phyloP scores from a whole-genome alignment of 192 early-diverging fungal genomes.

The Lunasporangiospora selenospora region DNA sequence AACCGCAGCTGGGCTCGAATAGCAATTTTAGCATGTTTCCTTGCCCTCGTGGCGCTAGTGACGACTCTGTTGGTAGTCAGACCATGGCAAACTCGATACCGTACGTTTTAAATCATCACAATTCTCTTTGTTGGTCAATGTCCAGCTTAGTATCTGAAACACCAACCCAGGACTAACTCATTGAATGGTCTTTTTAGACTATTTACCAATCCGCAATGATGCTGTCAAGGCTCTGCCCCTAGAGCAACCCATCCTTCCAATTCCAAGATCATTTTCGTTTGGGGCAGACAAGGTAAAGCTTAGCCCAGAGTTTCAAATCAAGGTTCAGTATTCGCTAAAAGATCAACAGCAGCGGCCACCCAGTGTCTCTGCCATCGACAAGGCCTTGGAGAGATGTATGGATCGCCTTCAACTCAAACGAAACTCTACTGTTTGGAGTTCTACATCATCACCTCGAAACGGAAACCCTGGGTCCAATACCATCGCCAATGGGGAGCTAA shows the following conservation, averaged over 20 bases:
- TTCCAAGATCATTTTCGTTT: constrained; percentile 17
- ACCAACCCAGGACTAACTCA: too few relatives aligned
- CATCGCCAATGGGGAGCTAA: background rate
- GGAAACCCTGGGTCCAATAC: too few relatives aligned
- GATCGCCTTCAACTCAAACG: constrained; percentile 29
- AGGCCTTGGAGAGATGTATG: constrained; percentile 25
- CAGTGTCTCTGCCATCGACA: constrained; percentile 13
- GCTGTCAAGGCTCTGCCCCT: constrained; percentile 27
- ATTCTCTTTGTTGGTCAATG: too few relatives aligned
- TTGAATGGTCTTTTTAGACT: constrained; percentile 8
- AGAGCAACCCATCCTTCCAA: constrained; percentile 41
- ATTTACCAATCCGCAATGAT: constrained; percentile 18
- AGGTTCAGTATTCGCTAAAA: background rate
- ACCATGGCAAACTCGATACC: constrained; percentile 14
- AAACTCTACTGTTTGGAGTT: constrained; percentile 12
- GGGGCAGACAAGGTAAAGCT: constrained; percentile 10
- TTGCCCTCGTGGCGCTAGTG: background rate
- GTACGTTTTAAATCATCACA: constrained; percentile 7
- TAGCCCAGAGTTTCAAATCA: constrained; percentile 15
- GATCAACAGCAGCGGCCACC: background rate
- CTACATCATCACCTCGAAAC: too few relatives aligned
- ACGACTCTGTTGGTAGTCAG: constrained; percentile 1
- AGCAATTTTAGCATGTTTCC: background rate
- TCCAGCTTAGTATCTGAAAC: background rate
- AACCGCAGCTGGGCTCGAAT: constrained; percentile 13